Evolutionary conservation across 495 filamentous ascomycete species (phyloP), one percentile per base, ranked within the genome.

Genomic region (Aspergillus panamensis): DNA sequence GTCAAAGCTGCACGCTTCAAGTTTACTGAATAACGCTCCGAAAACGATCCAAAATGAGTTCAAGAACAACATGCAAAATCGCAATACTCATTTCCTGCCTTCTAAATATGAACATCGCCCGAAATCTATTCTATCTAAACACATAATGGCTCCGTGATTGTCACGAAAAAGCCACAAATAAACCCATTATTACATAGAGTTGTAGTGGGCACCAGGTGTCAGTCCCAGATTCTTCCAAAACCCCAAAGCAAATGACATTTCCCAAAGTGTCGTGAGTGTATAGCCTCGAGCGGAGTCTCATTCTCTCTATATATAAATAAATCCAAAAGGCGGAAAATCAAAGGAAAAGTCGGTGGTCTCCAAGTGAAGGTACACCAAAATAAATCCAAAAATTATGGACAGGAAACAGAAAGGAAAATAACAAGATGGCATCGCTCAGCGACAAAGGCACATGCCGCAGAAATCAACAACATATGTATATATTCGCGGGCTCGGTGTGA

Each of bases 361-460:
- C 21, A 8, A 57, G 20, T 35, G 2, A 48, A 60, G 16, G 37
- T 45, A 51, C 55, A 48, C 32, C 48, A 58, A 45, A 57, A 56
- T 51, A 50, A 58, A 51, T 31, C 33, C 29, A 30, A 49, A 9
- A 30, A 56, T 9, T 48, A 49, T 40, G 12, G 35, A 42, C 33
- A 49, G 53, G 30, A 59, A 54, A 43, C 25, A 40, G 31, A 29
- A 58, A 55, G 9, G 19, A 45, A 45, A 10, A 16, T 39, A 25
- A 25, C 25, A 9, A 40, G 37, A 16, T 19, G 42, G 19, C n/a
- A 10, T 9, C 1, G 19, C 17, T 20, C 16, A 45, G 4, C 17
- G 9, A 20, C 20, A 20, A 31, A 48, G 54, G 57, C 30, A 55
- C 47, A 62, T 25, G 58, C 47, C 39, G 55, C 43, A 44, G 40